Percentiles rank a stretch among this genome's conserved stretches.
Evolutionary conservation across 2,329 filamentous ascomycete genomes (phyloP).

Genomic region (Botrytis fragariae): DNA sequence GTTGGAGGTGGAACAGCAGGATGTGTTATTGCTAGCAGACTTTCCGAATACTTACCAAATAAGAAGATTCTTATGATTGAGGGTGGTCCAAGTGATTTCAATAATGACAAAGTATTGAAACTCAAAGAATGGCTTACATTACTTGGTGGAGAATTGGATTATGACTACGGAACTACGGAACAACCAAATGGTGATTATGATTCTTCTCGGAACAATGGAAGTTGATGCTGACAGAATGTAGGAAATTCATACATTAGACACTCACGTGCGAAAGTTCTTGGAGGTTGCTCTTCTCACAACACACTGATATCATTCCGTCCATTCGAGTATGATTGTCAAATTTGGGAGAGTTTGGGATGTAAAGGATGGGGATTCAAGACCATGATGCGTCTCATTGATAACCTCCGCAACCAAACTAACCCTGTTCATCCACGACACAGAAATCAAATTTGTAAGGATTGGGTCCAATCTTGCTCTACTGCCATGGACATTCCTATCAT

Average conservation of each 20-base stretch:
- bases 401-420: constrained; percentile 85
- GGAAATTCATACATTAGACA: constrained; percentile 91
- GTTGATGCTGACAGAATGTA: constrained; percentile 38
- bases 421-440: constrained; percentile 81
- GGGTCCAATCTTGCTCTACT: constrained; percentile 76
- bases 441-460: constrained; percentile 89
- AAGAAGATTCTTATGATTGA: constrained; percentile 82
- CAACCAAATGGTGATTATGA: constrained; percentile 84
- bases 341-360: constrained; percentile 80
- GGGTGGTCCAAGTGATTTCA: constrained; percentile 84
- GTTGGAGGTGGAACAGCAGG: constrained; percentile 52
- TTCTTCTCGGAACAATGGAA: not conserved
- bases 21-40: constrained; percentile 47
- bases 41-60: constrained; percentile 74
- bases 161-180: constrained; percentile 82
- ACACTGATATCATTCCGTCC: constrained; percentile 90
- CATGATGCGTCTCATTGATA: constrained; percentile 78
- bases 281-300: constrained; percentile 91
- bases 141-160: constrained; percentile 84
- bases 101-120: constrained; percentile 81
- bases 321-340: constrained; percentile 81
- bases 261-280: constrained; percentile 87
- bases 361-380: constrained; percentile 84
- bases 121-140: constrained; percentile 84
- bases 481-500: constrained; percentile 80